These are phyloP conservation scores for Micractinium conductrix DNA, from an alignment of 139 green algal species.

Conservation along the genomic window DNA sequence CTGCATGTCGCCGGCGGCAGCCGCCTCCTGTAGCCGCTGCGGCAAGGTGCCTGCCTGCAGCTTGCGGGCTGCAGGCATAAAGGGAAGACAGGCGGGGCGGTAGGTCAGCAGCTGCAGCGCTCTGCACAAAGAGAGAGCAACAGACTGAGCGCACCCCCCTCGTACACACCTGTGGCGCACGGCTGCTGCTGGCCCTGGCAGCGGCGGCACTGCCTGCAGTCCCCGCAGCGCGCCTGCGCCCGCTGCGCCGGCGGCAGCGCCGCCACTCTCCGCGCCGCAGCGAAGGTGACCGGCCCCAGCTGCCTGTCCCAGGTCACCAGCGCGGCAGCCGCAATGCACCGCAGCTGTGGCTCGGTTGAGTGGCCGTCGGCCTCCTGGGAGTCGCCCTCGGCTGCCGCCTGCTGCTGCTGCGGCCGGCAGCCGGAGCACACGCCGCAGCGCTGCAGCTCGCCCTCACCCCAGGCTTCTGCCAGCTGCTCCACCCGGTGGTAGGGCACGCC, in stretches of 20 bases:
- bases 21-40: background rate
- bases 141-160: background rate
- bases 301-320: constrained; percentile 16
- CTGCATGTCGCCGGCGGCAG: background rate
- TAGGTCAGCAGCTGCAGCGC: too few relatives aligned
- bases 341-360: background rate
- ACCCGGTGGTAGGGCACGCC: constrained; percentile 5
- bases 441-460: background rate
- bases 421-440: constrained; percentile 5
- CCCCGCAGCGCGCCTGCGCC: background rate
- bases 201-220: constrained; percentile 11
- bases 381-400: background rate
- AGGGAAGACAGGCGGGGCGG: background rate
- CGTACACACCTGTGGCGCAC: background rate
- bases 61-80: constrained; percentile 1
- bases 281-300: constrained; percentile 21
- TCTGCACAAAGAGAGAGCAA: background rate
- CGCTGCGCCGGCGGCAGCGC: background rate
- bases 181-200: background rate
- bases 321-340: background rate
- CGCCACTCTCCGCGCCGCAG: background rate
- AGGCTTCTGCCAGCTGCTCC: background rate
- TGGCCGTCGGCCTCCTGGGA: background rate
- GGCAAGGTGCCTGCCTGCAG: constrained; percentile 21
- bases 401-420: background rate